Percentiles rank a stretch among this genome's conserved stretches.
phyloP scores from a whole-genome alignment of 768 basidiomycete species.

The Pleurotus salmoneostramineus region DNA sequence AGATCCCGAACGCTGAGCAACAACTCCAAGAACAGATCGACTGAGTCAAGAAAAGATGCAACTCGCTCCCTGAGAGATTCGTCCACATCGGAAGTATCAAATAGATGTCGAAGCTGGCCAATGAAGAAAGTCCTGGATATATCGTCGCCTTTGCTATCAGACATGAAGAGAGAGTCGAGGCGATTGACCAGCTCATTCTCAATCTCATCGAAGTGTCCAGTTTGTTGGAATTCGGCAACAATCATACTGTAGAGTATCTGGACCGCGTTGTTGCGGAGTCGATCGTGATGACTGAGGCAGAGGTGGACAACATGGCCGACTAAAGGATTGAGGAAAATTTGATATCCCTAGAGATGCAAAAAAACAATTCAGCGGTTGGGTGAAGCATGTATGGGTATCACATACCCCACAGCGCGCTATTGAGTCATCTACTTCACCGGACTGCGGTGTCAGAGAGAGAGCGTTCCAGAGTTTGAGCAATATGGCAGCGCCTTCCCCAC shows the following conservation, averaged over 20 bases:
- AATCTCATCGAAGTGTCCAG: slow-evolving; percentile 82
- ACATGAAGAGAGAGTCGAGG: slow-evolving; percentile 90
- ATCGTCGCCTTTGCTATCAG: slow-evolving; percentile 86
- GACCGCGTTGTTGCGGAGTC: slow-evolving; percentile 84
- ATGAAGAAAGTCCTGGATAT: slow-evolving; percentile 93
- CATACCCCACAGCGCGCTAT: slow-evolving; percentile 70
- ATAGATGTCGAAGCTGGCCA: slow-evolving; percentile 83
- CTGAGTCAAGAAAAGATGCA: slow-evolving; percentile 79
- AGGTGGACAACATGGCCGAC: slow-evolving; percentile 89
- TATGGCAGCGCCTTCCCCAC: slow-evolving; percentile 85
- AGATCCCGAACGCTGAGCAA: slow-evolving; percentile 83
- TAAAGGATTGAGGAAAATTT: slow-evolving; percentile 75
- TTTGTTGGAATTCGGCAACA: slow-evolving; percentile 83
- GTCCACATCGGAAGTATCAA: slow-evolving; percentile 80
- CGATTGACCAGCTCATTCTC: slow-evolving; percentile 91
- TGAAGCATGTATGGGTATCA: background rate
- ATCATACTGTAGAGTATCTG: slow-evolving; percentile 96
- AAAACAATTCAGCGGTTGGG: background rate
- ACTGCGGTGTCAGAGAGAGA: slow-evolving; percentile 71
- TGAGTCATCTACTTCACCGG: slow-evolving; percentile 45
- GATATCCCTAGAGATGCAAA: slow-evolving; percentile 61
- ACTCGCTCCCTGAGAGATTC: slow-evolving; percentile 75
- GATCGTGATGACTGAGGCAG: slow-evolving; percentile 93
- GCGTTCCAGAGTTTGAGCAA: slow-evolving; percentile 82
- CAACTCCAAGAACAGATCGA: slow-evolving; percentile 90